phyloP scores from a whole-genome alignment of 495 filamentous ascomycete species.

The Penicillium dipodomyicola region DNA sequence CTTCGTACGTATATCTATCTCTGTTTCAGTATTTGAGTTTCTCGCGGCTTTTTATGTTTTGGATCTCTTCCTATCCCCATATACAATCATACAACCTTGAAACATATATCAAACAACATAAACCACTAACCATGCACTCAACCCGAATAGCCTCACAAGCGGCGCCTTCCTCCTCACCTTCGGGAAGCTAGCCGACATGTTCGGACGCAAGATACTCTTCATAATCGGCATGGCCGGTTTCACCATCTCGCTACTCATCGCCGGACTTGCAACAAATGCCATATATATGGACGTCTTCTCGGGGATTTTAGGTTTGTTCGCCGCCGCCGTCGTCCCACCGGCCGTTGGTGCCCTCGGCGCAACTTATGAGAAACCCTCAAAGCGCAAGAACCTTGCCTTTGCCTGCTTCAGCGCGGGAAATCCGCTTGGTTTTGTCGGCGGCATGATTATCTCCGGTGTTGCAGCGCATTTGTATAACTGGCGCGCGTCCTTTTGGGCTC shows the following conservation, averaged over 20 bases:
- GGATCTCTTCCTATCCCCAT: background rate
- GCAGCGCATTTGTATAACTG: conserved; percentile 66
- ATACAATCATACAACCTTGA: background rate
- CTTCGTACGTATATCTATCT: conserved; percentile 43
- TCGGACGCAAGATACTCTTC: conserved; percentile 68
- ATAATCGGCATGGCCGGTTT: conserved; percentile 64
- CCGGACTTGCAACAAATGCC: conserved; percentile 60
- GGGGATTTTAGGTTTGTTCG: conserved; percentile 60
- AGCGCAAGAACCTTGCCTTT: conserved; percentile 63
- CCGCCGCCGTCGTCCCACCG: conserved; percentile 63
- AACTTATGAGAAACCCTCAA: conserved; percentile 60
- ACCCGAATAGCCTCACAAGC: conserved; percentile 54
- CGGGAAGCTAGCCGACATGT: conserved; percentile 71
- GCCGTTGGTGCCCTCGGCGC: conserved; percentile 65
- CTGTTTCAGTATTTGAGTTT: background rate
- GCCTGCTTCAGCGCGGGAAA: conserved; percentile 69
- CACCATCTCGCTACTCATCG: conserved; percentile 53
- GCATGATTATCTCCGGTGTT: conserved; percentile 63
- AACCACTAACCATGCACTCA: conserved; percentile 12
- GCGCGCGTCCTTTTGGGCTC: conserved; percentile 63
- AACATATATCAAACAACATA: background rate
- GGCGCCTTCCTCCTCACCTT: conserved; percentile 72
- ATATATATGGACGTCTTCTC: conserved; percentile 64
- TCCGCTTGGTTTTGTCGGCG: conserved; percentile 66
- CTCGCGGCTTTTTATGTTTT: background rate